phyloP scores from a whole-genome alignment of 805 yeast species.

The Dipodascus albidus region DNA sequence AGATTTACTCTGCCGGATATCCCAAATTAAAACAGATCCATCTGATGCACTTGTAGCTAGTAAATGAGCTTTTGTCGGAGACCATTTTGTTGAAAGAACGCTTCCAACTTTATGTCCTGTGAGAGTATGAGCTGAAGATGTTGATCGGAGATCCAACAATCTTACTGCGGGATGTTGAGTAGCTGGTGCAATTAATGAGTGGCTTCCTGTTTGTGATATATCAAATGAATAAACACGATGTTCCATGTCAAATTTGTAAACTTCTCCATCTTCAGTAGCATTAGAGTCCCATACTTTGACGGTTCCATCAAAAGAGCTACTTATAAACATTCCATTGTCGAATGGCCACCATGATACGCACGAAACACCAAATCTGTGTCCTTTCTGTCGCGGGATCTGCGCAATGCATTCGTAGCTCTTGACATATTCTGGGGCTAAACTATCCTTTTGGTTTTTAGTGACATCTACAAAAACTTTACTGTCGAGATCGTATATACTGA shows the following conservation, averaged over 20 bases:
- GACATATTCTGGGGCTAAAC: conserved; percentile 14
- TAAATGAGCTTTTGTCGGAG: conserved; percentile 48
- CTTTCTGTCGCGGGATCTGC: conserved; percentile 19
- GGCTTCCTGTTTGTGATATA: conserved; percentile 34
- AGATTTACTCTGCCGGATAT: conserved; percentile 55
- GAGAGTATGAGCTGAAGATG: conserved; percentile 63
- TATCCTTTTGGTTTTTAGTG: conserved; percentile 7
- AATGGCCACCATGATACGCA: conserved; percentile 77
- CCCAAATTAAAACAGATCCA: conserved; percentile 81
- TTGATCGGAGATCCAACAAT: conserved; percentile 60
- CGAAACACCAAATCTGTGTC: conserved; percentile 67
- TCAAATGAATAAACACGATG: conserved; percentile 59
- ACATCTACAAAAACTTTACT: conserved; percentile 16
- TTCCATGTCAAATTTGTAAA: conserved; percentile 48
- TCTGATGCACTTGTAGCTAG: conserved; percentile 74
- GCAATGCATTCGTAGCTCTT: conserved; percentile 5
- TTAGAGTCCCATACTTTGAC: conserved; percentile 77
- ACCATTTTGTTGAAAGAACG: conserved; percentile 58
- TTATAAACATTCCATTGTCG: conserved; percentile 77
- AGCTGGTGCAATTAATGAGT: conserved; percentile 57
- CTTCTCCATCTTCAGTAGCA: conserved; percentile 41
- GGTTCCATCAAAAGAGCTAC: conserved; percentile 68
- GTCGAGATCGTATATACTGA: conserved; percentile 55
- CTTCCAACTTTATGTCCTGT: conserved; percentile 44
- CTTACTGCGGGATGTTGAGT: conserved; percentile 59